phyloP scores from a whole-genome alignment of 805 yeast species.

The Ogataea neopini region DNA sequence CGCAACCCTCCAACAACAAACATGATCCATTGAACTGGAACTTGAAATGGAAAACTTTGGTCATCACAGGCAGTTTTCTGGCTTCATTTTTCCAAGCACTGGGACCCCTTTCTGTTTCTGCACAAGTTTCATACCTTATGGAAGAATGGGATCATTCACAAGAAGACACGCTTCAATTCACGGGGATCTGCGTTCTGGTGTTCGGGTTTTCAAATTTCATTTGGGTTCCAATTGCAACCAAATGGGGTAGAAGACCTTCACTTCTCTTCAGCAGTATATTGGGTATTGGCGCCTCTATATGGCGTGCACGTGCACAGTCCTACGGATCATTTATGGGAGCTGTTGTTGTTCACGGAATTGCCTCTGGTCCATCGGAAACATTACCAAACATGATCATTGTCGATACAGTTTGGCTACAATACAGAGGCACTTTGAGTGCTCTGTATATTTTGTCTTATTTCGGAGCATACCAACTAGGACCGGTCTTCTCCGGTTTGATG shows the following conservation, averaged over 20 bases:
- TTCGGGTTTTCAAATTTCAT: conserved; percentile 21
- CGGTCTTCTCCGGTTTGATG: conserved; percentile 21
- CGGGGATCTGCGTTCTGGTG: conserved; percentile 19
- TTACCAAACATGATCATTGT: conserved; percentile 21
- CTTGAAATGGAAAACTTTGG: conserved; percentile 13
- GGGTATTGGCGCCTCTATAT: conserved; percentile 20
- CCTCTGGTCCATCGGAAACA: conserved; percentile 23
- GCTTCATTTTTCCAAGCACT: conserved; percentile 20
- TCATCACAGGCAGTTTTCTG: conserved; percentile 8
- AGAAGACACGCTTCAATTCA: conserved; percentile 17
- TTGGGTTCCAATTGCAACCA: conserved; percentile 20
- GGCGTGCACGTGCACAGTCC: conserved; percentile 21
- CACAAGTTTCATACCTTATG: conserved; percentile 17
- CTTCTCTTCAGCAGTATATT: conserved; percentile 14
- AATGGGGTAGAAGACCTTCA: conserved; percentile 20
- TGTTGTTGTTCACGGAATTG: conserved; percentile 20
- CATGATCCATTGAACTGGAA: conserved; percentile 21
- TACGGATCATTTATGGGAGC: conserved; percentile 21
- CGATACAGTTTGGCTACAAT: conserved; percentile 19
- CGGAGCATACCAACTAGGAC: conserved; percentile 21
- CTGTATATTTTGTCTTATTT: conserved; percentile 17
- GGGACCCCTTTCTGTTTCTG: conserved; percentile 20
- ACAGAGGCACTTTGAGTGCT: conserved; percentile 18
- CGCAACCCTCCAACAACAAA: conserved; percentile 18
- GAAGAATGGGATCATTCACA: conserved; percentile 18